phyloP scores from a whole-genome alignment of 2,329 filamentous ascomycete species.

The Coniochaeta hoffmannii region DNA sequence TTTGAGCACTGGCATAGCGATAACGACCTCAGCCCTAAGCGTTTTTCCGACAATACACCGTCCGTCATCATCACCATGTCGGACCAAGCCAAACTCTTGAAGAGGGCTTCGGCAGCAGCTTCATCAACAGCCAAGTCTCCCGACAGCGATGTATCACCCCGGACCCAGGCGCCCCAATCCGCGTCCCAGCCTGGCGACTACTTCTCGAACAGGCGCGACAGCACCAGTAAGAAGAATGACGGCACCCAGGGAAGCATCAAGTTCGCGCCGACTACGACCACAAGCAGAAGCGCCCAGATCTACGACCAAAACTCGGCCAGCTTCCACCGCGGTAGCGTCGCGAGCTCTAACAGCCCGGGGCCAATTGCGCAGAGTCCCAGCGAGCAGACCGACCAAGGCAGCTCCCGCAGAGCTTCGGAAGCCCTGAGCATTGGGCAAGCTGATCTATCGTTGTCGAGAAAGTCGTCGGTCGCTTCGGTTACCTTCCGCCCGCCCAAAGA shows the following conservation, averaged over 20 bases:
- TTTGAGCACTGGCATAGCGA: slow-evolving; percentile 28
- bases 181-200: slow-evolving; percentile 14
- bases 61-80: slow-evolving; percentile 6
- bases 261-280: not conserved
- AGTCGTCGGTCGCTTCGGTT: slow-evolving; percentile 40
- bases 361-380: not conserved
- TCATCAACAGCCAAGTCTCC: slow-evolving; percentile 8
- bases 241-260: not conserved
- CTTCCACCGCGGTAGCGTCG: not conserved
- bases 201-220: slow-evolving; percentile 12
- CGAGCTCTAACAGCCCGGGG: not conserved
- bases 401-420: slow-evolving; percentile 18
- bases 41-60: slow-evolving; percentile 4
- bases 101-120: not conserved
- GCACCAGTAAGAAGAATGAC: not conserved
- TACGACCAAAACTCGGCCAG: slow-evolving; percentile 1
- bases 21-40: not conserved
- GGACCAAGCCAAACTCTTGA: not conserved
- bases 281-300: slow-evolving; percentile 3
- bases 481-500: slow-evolving; percentile 36
- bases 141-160: slow-evolving; percentile 36
- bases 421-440: slow-evolving; percentile 24
- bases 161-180: slow-evolving; percentile 23
- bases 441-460: slow-evolving; percentile 27
- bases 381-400: not conserved